Evolutionary conservation across 345 rosid genomes (phyloP).

Genomic region (Murraya paniculata): DNA sequence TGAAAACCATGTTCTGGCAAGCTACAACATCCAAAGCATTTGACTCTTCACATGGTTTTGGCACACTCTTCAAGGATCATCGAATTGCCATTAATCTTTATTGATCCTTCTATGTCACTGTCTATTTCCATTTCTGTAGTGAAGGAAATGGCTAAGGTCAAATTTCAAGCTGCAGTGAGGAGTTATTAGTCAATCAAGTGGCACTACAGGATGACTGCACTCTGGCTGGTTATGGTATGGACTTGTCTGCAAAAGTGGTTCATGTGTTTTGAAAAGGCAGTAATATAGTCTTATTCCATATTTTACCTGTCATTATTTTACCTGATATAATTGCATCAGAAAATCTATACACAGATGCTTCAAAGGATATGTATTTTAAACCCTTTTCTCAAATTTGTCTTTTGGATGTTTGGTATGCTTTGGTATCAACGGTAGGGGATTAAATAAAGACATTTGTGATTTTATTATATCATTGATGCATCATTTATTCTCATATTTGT

Average conservation of each 20-base stretch:
- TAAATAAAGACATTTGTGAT: not conserved
- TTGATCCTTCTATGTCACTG: not conserved
- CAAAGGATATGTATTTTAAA: not conserved
- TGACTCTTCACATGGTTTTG: constrained; percentile 23
- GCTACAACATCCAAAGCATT: constrained; percentile 29
- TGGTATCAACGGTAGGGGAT: not conserved
- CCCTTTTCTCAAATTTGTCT: not conserved
- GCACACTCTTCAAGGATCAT: not conserved
- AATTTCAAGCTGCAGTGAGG: constrained; percentile 1
- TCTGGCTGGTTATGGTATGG: constrained; percentile 2
- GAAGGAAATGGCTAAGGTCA: not conserved
- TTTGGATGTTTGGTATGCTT: not conserved
- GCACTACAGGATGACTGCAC: not conserved
- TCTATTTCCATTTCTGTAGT: not conserved
- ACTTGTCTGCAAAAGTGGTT: not conserved
- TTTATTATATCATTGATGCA: not conserved
- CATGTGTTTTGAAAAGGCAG: not conserved
- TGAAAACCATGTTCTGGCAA: constrained; percentile 15
- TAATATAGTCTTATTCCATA: not conserved
- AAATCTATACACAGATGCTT: not conserved
- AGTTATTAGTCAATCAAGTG: not conserved
- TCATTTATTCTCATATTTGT: not conserved
- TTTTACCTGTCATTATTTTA: not conserved
- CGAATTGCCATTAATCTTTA: not conserved
- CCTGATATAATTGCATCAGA: not conserved